Base-by-base conservation (phyloP, 2,329 filamentous ascomycete species). In the Calonectria pseudoreteaudii region DNA sequence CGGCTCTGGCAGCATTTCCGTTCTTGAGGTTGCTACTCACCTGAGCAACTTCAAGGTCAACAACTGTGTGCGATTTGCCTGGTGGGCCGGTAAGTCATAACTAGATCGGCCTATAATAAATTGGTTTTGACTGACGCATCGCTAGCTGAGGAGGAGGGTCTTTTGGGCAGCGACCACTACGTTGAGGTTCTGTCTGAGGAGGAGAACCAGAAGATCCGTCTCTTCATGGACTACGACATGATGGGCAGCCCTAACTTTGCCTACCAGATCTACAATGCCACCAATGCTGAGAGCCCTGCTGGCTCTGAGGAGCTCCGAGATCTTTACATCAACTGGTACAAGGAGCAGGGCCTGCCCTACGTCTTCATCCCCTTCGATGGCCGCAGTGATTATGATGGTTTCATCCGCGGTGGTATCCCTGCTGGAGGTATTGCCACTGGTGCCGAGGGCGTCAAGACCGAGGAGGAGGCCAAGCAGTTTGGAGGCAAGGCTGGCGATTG, bases 311-410 rank as follows among this genome's bases (percentile, higher is more conserved):
- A 95, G 81, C 87, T 95, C 70, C 90, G 92, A 72, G 86, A 92
- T 73, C 85, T 95, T 44, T 95, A 94, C 82, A 86, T 92, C 26
- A 86, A 92, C 64, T 95, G 90, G 88, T 95, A 93, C 85, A 84
- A 88, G 74, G 84, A 86, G 2, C 87, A 92, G 28, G 92, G 88
- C 1, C 87, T 92, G 71, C 92, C 92, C 83, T 93, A 92, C 81
- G 93, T 91, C 0, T 91, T 93, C 72, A 94, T 94, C 34, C 90
- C 91, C 2, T 96, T 97, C 77, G 93, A 95, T 78, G 94, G 94
- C 9, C 92, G 94, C 72, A 94, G 92, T 75, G 94, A 97, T 84
- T 96, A 96, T 79, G 93, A 92, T 66, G 93, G 91, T 1, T 96
- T 96, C 86, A 93, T 95, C 79, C 88, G 91, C 44, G 88, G 90